Conservation (phyloP, 2,329 filamentous ascomycete species). For the Talaromyces sp. region DNA sequence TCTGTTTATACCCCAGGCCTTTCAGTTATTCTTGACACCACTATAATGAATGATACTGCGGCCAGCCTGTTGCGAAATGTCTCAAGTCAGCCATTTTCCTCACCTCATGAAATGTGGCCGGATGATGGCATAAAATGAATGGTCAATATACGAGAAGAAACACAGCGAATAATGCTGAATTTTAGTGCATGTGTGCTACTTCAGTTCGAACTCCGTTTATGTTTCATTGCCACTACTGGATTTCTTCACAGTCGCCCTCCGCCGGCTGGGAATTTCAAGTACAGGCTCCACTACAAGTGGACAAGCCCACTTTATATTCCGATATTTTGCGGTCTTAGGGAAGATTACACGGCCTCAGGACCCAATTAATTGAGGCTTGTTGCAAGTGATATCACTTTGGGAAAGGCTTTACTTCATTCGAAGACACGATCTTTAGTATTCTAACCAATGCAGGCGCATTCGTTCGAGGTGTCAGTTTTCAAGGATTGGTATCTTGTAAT, state of each 20-base stretch:
- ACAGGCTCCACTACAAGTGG: not conserved
- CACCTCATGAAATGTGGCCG: not conserved
- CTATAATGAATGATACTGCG: conserved; percentile 6
- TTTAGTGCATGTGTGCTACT: not conserved
- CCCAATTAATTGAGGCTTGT: not conserved
- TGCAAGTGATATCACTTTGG: not conserved
- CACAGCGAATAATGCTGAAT: not conserved
- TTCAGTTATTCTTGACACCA: conserved; percentile 3
- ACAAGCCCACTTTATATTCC: no score
- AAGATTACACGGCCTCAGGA: not conserved
- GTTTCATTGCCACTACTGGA: not conserved
- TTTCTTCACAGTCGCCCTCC: not conserved
- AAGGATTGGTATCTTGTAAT: not conserved
- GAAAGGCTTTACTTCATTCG: not conserved
- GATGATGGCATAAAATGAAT: not conserved
- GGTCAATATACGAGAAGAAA: not conserved
- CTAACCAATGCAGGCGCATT: no score
- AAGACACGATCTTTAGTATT: not conserved
- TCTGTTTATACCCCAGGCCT: not conserved
- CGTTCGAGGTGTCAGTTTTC: no score
- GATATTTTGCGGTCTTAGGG: not conserved
- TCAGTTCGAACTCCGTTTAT: not conserved
- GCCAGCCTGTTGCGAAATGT: not conserved
- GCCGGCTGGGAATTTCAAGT: not conserved
- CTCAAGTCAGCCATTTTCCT: not conserved